Evolutionary conservation across 2,329 filamentous ascomycete genomes (phyloP), one percentile per base, ranked within the genome.

Genomic region (Ustulina deusta): DNA sequence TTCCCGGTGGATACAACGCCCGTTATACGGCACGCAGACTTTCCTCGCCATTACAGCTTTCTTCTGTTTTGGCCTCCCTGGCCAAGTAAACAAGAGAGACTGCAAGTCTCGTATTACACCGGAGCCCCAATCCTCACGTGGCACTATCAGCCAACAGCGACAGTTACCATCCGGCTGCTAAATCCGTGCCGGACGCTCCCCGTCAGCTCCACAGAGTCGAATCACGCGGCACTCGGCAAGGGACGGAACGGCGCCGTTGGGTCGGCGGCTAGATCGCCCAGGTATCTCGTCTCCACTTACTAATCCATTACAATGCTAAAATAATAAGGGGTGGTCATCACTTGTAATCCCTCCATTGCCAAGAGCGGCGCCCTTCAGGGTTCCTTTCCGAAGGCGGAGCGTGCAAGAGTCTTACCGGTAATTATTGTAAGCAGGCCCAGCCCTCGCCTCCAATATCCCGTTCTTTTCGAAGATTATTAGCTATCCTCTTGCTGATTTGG

Each of bases 311-410:
- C 6, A 27, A 27, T 22, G n/a, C 32, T 17, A 27, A 3, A 46
- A 49, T 48, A 55, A 15, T 36, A 57, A 55, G n/a, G n/a, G n/a
- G n/a, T 60, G 61, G 62, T 54, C 42, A 56, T 52, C 46, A 51
- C n/a, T 20, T 38, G 27, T 34, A 42, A 36, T 58, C 58, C 40
- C 55, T 42, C 44, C n/a, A 44, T 42, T 44, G 64, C 61, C 40
- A 60, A 62, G 64, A 42, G n/a, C 59, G 20, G 22, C 22, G 3
- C 32, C 48, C 27, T n/a, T n/a, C n/a, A n/a, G n/a, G n/a, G n/a
- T n/a, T n/a, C n/a, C n/a, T 48, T 59, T 54, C 74, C 74, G 74
- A 75, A 71, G 66, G 65, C 74, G 74, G 74, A 75, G 69, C 34
- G 11, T 22, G 57, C 46, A 64, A 46, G 27, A 57, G 5, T 54